A percentile compares a stretch with the other conserved stretches of the same genome.
Evolutionary conservation across 2,329 filamentous ascomycete species (phyloP).

Genomic region (Ophiocordyceps unilateralis): DNA sequence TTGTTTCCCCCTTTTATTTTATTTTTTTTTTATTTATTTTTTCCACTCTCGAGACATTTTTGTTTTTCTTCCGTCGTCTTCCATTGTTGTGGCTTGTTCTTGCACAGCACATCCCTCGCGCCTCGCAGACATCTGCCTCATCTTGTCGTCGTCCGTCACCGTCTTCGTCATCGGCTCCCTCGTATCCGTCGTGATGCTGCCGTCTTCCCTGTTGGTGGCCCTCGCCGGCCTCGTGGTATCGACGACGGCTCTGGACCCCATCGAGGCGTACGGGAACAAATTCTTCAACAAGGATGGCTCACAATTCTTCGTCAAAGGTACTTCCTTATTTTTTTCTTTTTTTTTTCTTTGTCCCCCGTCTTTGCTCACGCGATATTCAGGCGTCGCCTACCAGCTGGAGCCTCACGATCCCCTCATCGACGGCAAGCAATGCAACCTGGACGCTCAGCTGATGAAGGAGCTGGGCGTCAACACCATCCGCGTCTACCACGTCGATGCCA

Average conservation of each 20-base stretch:
- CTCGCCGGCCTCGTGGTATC: slow-evolving; percentile 16
- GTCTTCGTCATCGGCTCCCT: neutral
- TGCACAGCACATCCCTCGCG: no score
- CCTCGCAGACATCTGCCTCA: neutral
- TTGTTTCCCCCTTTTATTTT: neutral
- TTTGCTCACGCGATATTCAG: slow-evolving; percentile 20
- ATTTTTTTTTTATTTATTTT: neutral
- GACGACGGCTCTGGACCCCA: slow-evolving; percentile 25
- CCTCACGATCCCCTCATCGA: slow-evolving; percentile 60
- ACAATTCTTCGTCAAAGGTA: slow-evolving; percentile 75
- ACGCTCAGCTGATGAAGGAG: slow-evolving; percentile 61
- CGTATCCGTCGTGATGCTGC: neutral
- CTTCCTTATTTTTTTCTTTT: neutral
- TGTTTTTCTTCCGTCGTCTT: neutral
- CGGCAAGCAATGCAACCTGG: slow-evolving; percentile 56
- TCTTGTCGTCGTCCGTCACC: neutral
- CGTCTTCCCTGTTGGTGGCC: slow-evolving; percentile 14
- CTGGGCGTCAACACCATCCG: slow-evolving; percentile 73
- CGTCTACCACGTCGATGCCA: slow-evolving; percentile 70
- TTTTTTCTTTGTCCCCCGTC: neutral
- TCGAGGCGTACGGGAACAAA: slow-evolving; percentile 53
- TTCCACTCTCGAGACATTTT: neutral
- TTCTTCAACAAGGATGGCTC: slow-evolving; percentile 69
- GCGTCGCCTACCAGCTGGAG: slow-evolving; percentile 52
- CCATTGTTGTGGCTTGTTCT: no score